Evolutionary conservation across 768 basidiomycete species (phyloP), one percentile per base, ranked within the genome.

Genomic region (Tylopilus balloui): DNA sequence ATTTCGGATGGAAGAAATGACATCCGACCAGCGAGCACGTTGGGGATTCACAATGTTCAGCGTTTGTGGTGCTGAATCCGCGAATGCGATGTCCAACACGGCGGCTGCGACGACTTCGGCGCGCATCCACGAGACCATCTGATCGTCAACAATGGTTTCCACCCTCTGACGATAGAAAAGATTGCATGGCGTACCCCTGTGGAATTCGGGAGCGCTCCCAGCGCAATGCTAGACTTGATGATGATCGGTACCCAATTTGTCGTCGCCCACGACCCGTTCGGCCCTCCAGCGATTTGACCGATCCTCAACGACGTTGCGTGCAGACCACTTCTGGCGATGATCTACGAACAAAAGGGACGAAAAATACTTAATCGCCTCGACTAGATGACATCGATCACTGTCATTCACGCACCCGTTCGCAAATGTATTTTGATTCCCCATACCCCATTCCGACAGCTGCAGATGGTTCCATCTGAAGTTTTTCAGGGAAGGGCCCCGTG

Each of bases 191-290:
- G 27, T 40, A 47, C 46, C n/a, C 46, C 38, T 11, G 4, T 3
- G 13, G 29, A 39, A 24, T 40, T 17, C 6, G 47, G 47, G n/a
- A 40, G 13, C 15, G 17, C 17, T 0, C 29, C 47, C 2, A 47
- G 47, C 0, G 37, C 29, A 20, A 34, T 20, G 28, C 47, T 32
- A 3, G 47, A 41, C 12, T 47, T 37, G 32, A 42, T 34, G 10
- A 49, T 21, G 9, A 42, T 49, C 13, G 41, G 48, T 6, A 42
- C 31, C 41, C 48, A 42, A 21, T 49, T 41, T 0, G 41, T 49
- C 15, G 34, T 25, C n/a, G 27, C 34, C 41, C 48, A 49, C 6
- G 48, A 49, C 12, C 34, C 25, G 19, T 40, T 28, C 0, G 14
- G n/a, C 29, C 48, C 34, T 3, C 48, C 27, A 1, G 41, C 34